phyloP scores from a whole-genome alignment of 2,329 filamentous ascomycete genomes.

The Leptographium galeiforme region DNA sequence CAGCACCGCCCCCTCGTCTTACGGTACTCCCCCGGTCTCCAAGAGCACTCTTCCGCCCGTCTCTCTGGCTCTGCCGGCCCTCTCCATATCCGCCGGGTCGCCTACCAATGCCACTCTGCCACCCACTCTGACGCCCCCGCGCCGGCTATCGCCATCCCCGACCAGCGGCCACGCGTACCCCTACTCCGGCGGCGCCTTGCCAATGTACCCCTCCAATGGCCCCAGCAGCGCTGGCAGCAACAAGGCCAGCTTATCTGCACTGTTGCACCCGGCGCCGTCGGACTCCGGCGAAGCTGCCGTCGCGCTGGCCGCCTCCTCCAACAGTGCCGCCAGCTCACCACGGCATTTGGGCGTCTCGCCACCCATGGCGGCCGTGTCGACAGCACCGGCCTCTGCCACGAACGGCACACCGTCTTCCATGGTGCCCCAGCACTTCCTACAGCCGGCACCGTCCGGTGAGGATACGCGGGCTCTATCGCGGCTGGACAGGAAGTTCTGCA shows the following conservation, averaged over 20 bases:
- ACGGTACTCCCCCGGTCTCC: slow-evolving; percentile 6
- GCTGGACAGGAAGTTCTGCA: slow-evolving; percentile 18
- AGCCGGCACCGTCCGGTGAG: slow-evolving; percentile 11
- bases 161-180: slow-evolving; percentile 30
- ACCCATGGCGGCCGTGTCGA: not conserved
- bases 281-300: slow-evolving; percentile 26
- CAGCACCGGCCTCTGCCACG: not conserved
- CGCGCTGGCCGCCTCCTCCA: slow-evolving; percentile 21
- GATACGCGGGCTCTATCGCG: slow-evolving; percentile 11
- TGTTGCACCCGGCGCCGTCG: slow-evolving; percentile 35
- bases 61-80: slow-evolving; percentile 3
- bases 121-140: slow-evolving; percentile 5
- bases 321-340: slow-evolving; percentile 35
- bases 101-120: not conserved
- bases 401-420: not conserved
- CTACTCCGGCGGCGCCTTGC: slow-evolving; percentile 8
- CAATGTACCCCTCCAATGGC: not conserved
- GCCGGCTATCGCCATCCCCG: slow-evolving; percentile 1
- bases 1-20: not conserved
- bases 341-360: slow-evolving; percentile 17
- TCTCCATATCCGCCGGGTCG: not conserved
- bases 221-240: slow-evolving; percentile 16
- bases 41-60: slow-evolving; percentile 5
- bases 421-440: slow-evolving; percentile 9
- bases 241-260: slow-evolving; percentile 32